Conservation (phyloP, 2,329 filamentous ascomycete species). For the Setomelanomma holmii region DNA sequence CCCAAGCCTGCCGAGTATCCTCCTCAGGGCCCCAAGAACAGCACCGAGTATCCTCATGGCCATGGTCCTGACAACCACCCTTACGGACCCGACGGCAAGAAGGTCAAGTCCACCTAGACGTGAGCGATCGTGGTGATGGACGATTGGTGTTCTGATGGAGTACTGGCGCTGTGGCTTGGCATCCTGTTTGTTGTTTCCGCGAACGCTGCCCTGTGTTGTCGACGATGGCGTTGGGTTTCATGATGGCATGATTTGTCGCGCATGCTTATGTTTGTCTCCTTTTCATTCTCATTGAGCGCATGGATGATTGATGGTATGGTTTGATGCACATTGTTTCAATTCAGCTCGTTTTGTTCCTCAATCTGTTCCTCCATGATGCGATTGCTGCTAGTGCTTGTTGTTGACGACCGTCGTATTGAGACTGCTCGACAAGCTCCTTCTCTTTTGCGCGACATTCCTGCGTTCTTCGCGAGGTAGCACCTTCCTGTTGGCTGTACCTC, state of each 20-base stretch:
- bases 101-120: background rate
- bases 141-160: background rate
- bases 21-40: background rate
- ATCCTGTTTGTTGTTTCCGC: background rate
- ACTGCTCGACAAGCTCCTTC: no score
- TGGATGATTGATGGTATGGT: background rate
- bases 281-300: background rate
- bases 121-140: background rate
- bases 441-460: no score
- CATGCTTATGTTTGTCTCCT: background rate
- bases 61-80: background rate
- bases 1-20: background rate
- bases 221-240: background rate
- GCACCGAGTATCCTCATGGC: background rate
- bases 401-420: no score
- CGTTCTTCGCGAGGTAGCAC: no score
- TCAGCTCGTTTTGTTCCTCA: slow-evolving; percentile 1
- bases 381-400: no score
- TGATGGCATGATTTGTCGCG: background rate
- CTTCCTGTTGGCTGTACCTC: no score
- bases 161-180: background rate
- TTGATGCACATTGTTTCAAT: background rate
- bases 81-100: background rate
- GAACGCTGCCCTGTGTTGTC: background rate
- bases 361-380: no score